Conservation (phyloP, 2,329 filamentous ascomycete species). For the Waltergamsia citrina region DNA sequence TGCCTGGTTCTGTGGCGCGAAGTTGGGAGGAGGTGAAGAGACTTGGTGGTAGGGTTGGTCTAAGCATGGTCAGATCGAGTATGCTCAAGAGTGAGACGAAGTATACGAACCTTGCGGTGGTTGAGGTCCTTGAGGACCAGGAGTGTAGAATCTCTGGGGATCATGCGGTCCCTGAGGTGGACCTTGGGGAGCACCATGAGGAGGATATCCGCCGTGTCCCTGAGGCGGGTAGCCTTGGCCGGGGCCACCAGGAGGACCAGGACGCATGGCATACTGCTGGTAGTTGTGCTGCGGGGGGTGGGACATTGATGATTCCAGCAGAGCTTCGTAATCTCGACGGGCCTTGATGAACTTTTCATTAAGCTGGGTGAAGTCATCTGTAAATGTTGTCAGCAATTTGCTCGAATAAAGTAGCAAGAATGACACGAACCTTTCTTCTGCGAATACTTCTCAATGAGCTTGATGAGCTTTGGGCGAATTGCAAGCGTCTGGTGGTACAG, state of each 20-base stretch:
- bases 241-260: slow-evolving; percentile 23
- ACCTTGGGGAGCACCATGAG: slow-evolving; percentile 26
- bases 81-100: not conserved
- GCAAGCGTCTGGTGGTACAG: slow-evolving; percentile 87
- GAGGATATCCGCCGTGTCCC: slow-evolving; percentile 25
- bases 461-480: slow-evolving; percentile 93
- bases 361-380: slow-evolving; percentile 95
- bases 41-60: slow-evolving; percentile 33
- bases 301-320: slow-evolving; percentile 95
- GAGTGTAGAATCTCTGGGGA: slow-evolving; percentile 60
- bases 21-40: slow-evolving; percentile 42
- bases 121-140: slow-evolving; percentile 30
- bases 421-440: slow-evolving; percentile 78
- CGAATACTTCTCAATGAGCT: slow-evolving; percentile 97
- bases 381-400: not conserved
- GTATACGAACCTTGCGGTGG: not conserved
- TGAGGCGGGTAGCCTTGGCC: slow-evolving; percentile 35
- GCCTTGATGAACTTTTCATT: slow-evolving; percentile 99
- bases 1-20: slow-evolving; percentile 35
- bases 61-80: not conserved
- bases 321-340: slow-evolving; percentile 85
- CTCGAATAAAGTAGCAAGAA: slow-evolving; percentile 4
- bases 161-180: slow-evolving; percentile 46
- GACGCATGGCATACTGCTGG: slow-evolving; percentile 54
- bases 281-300: slow-evolving; percentile 78